A percentile compares a stretch with the other conserved stretches of the same genome.
Conservation (phyloP, 768 basidiomycete genomes). For the Pleurotus giganteus region DNA sequence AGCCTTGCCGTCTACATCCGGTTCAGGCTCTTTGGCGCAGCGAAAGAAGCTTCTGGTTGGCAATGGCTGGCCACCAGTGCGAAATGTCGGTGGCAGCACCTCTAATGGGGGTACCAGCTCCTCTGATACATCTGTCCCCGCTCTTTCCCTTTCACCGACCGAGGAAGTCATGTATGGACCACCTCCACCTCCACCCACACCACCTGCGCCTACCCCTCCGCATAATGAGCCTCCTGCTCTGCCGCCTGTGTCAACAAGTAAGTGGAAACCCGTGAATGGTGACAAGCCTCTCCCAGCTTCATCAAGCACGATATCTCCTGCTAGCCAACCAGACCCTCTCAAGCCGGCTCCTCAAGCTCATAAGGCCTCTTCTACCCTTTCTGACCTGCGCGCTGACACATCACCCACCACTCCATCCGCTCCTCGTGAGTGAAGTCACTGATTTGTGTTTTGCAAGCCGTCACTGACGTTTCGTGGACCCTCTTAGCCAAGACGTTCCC, state of each 20-base stretch:
- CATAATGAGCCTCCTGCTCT: constrained; percentile 10
- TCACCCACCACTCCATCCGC: constrained; percentile 12
- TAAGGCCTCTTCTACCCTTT: too few species aligned
- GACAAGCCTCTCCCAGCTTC: constrained; percentile 4
- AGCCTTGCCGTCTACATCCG: not conserved
- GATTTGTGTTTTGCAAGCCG: too few species aligned
- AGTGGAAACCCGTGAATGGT: constrained; percentile 30
- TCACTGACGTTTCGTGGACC: too few species aligned
- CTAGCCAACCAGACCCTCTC: not conserved
- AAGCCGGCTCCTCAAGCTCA: not conserved
- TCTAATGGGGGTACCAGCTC: not conserved
- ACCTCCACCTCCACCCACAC: constrained; percentile 10
- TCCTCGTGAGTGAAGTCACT: not conserved
- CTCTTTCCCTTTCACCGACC: constrained; percentile 11
- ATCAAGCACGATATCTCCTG: not conserved
- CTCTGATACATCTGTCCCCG: constrained; percentile 15
- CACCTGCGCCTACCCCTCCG: not conserved
- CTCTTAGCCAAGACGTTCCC: too few species aligned
- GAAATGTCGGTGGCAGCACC: constrained; percentile 1
- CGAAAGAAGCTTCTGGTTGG: constrained; percentile 41
- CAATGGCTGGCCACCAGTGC: constrained; percentile 43
- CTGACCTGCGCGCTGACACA: not conserved
- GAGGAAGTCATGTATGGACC: constrained; percentile 13
- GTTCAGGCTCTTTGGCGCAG: not conserved
- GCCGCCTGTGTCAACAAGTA: constrained; percentile 19